These are phyloP conservation scores for Xylariaceae sp. DNA, from an alignment of 2,329 filamentous ascomycete genomes.

Conservation along the genomic window DNA sequence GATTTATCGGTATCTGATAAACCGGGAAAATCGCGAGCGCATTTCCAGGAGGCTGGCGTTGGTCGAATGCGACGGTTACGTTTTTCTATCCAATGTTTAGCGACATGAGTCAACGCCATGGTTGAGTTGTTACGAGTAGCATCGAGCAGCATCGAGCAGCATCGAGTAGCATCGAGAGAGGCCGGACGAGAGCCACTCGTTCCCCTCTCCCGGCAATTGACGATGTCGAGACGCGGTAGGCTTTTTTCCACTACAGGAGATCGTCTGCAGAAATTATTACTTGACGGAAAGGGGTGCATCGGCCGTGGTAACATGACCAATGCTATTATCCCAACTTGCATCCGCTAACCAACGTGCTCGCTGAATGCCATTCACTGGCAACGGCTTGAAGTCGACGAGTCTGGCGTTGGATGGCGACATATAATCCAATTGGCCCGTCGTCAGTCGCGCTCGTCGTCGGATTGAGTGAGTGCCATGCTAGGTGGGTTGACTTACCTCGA, in stretches of 20 bases:
- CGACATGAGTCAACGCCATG: constrained; percentile 1
- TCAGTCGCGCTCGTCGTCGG: not conserved
- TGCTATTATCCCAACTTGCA: constrained; percentile 3
- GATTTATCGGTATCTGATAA: not conserved
- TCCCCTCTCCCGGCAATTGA: constrained; percentile 6
- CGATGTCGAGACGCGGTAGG: constrained; percentile 4
- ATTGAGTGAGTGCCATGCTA: constrained; percentile 1
- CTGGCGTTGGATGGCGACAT: constrained; percentile 5
- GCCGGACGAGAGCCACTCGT: not conserved
- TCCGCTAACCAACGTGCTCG: constrained; percentile 3
- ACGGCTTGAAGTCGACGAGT: constrained; percentile 1
- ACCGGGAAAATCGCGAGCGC: not conserved
- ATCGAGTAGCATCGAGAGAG: not conserved
- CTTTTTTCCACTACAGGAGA: constrained; percentile 9
- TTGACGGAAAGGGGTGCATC: constrained; percentile 15
- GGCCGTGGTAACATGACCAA: constrained; percentile 6
- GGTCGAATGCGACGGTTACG: constrained; percentile 8
- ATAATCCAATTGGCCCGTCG: constrained; percentile 16
- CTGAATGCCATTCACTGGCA: constrained; percentile 1
- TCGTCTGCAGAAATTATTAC: constrained; percentile 1
- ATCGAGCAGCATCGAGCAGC: not conserved
- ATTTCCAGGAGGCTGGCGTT: not conserved
- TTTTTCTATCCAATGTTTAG: not conserved
- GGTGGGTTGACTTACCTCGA: constrained; percentile 4
- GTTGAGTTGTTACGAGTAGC: constrained; percentile 4